Evolutionary conservation across 176 grass and related monocot species (phyloP).

Genomic region (Carex scoparia): DNA sequence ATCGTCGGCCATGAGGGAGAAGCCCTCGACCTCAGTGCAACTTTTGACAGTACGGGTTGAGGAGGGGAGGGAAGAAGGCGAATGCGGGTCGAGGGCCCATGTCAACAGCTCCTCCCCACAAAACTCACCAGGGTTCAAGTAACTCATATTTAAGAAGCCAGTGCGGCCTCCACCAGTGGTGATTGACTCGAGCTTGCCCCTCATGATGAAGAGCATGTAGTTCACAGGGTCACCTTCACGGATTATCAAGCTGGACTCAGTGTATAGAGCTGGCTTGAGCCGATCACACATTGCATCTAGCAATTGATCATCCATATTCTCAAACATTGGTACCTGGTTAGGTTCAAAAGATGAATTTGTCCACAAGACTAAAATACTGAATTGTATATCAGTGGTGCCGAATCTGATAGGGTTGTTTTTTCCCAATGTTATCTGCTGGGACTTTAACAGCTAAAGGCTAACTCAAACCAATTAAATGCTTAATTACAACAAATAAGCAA

Average conservation of each 20-base stretch:
- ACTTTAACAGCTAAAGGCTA: not conserved
- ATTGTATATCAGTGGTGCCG: not conserved
- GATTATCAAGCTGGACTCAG: slow-evolving; percentile 69
- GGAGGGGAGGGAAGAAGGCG: slow-evolving; percentile 54
- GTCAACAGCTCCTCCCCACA: slow-evolving; percentile 95
- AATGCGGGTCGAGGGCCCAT: slow-evolving; percentile 77
- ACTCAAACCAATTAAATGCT: not conserved
- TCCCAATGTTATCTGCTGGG: too few relatives aligned
- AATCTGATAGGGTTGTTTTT: not conserved
- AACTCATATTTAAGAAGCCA: slow-evolving; percentile 73
- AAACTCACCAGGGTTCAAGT: slow-evolving; percentile 81
- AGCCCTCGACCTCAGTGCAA: slow-evolving; percentile 85
- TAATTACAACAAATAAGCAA: not conserved
- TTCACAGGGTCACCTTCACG: slow-evolving; percentile 87
- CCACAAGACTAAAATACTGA: not conserved
- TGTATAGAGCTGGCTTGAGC: slow-evolving; percentile 76
- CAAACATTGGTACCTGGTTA: slow-evolving; percentile 86
- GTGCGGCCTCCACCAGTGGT: slow-evolving; percentile 90
- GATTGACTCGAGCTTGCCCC: slow-evolving; percentile 68
- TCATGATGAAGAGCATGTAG: slow-evolving; percentile 96
- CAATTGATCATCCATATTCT: slow-evolving; percentile 90
- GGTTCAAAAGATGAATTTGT: not conserved
- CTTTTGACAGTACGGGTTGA: slow-evolving; percentile 88
- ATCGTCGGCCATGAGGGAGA: slow-evolving; percentile 79
- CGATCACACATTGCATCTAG: slow-evolving; percentile 87